A percentile compares a stretch with the other conserved stretches of the same genome.
Evolutionary conservation across 805 yeast species (phyloP).

Genomic region (Komagataella pseudopastoris): DNA sequence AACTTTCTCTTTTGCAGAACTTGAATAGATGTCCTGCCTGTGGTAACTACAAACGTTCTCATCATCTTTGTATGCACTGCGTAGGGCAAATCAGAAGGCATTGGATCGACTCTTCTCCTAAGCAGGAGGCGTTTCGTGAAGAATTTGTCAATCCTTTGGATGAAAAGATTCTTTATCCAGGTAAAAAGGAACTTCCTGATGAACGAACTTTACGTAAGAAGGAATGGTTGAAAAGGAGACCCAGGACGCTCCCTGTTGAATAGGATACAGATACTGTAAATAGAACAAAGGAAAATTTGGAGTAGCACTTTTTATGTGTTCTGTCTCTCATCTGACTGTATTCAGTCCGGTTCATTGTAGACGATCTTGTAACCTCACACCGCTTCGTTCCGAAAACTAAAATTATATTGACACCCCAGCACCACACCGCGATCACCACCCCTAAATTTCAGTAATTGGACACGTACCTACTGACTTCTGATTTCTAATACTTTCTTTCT

Average conservation of each 20-base stretch:
- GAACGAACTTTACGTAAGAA: slow-evolving; percentile 35
- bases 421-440: background rate
- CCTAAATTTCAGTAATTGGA: background rate
- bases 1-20: slow-evolving; percentile 59
- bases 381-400: too few relatives aligned
- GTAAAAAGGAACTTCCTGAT: slow-evolving; percentile 36
- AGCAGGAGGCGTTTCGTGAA: slow-evolving; percentile 16
- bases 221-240: slow-evolving; percentile 41
- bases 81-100: slow-evolving; percentile 65
- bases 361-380: too few relatives aligned
- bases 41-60: slow-evolving; percentile 83
- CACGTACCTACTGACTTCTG: background rate
- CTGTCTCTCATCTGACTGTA: background rate
- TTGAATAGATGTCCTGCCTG: slow-evolving; percentile 91
- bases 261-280: slow-evolving; percentile 9
- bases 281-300: background rate
- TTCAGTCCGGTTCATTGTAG: background rate
- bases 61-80: slow-evolving; percentile 87
- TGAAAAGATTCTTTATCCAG: slow-evolving; percentile 59
- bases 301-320: background rate
- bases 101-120: slow-evolving; percentile 33
- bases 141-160: slow-evolving; percentile 44
- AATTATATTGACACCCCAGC: background rate
- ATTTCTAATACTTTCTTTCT: background rate
- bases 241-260: slow-evolving; percentile 40